Conservation (phyloP, 2,329 filamentous ascomycete species). For the Diaporthe aspalathi region DNA sequence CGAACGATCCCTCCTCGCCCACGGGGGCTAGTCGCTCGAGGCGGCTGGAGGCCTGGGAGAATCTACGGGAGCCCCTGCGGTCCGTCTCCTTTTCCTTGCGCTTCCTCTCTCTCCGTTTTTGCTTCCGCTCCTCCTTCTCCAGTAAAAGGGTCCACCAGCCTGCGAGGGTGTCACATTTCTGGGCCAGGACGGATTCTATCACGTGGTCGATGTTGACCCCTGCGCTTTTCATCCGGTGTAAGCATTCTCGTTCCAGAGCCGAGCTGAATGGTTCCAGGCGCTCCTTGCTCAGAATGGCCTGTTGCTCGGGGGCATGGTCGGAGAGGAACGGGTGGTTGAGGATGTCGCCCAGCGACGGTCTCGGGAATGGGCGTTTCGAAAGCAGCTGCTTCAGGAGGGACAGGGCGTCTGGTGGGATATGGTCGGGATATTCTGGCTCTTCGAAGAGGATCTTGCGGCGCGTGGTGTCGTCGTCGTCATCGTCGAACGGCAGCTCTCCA, state of each 20-base stretch:
- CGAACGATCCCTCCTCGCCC: conserved; percentile 76
- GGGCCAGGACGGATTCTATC: conserved; percentile 91
- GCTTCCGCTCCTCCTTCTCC: conserved; percentile 94
- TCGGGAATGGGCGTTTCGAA: conserved; percentile 87
- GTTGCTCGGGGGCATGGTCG: conserved; percentile 88
- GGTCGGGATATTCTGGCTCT: conserved; percentile 86
- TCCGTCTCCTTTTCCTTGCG: conserved; percentile 87
- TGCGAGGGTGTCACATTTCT: conserved; percentile 88
- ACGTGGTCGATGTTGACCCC: conserved; percentile 95
- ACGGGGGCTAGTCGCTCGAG: conserved; percentile 85
- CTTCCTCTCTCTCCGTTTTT: conserved; percentile 66
- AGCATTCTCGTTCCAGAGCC: conserved; percentile 85
- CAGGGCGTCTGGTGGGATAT: conserved; percentile 81
- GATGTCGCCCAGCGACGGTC: conserved; percentile 86
- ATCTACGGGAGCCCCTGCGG: conserved; percentile 79
- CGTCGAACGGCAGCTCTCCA: conserved; percentile 93
- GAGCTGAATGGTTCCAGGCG: conserved; percentile 87
- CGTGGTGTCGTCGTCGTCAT: conserved; percentile 90
- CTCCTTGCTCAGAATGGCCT: conserved; percentile 86
- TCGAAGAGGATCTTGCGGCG: conserved; percentile 86
- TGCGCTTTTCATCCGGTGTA: conserved; percentile 92
- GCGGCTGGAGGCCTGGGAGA: conserved; percentile 91
- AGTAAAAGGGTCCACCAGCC: conserved; percentile 97
- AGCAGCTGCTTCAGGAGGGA: conserved; percentile 82
- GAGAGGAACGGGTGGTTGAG: conserved; percentile 87